These are phyloP conservation scores for Gracilaria gracilis DNA, from an alignment of 23 red algal species.

Conservation along the genomic window DNA sequence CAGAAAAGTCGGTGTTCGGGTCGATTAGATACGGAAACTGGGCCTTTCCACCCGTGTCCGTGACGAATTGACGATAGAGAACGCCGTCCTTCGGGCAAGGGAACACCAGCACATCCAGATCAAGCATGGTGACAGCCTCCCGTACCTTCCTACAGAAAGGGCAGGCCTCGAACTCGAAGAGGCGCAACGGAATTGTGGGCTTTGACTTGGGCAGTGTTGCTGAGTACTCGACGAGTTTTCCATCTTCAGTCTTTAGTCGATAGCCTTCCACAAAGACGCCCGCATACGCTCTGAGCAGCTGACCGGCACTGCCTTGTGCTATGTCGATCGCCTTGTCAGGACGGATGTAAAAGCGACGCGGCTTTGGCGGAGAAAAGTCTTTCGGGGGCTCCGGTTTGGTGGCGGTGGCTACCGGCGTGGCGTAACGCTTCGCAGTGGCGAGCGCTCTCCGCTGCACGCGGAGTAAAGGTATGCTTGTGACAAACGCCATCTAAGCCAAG, in stretches of 20 bases:
- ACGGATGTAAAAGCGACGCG: conserved; percentile 59
- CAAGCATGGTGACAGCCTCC: conserved; percentile 86
- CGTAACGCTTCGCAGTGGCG: neutral
- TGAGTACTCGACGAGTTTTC: conserved; percentile 81
- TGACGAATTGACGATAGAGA: conserved; percentile 76
- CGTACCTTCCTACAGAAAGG: conserved; percentile 95
- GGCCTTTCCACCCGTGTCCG: conserved; percentile 77
- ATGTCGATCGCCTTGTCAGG: conserved; percentile 82
- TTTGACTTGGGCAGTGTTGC: conserved; percentile 75
- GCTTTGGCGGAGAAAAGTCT: conserved; percentile 62
- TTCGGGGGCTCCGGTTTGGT: conserved; percentile 37
- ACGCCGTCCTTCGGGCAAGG: conserved; percentile 87
- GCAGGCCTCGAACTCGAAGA: conserved; percentile 93
- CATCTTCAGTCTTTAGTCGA: conserved; percentile 44
- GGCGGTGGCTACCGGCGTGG: conserved; percentile 9
- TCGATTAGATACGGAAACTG: conserved; percentile 94
- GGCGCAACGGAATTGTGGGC: conserved; percentile 69
- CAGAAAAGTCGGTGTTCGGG: conserved; percentile 89
- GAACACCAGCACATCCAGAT: conserved; percentile 88
- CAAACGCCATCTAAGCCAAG: conserved; percentile 16
- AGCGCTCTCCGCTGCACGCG: neutral
- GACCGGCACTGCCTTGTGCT: conserved; percentile 27
- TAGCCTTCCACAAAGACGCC: conserved; percentile 90
- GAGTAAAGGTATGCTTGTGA: neutral
- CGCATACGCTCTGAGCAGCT: conserved; percentile 52